A percentile compares a stretch with the other conserved stretches of the same genome.
Conservation (phyloP, 306 rosid genomes). For the Echinosophora koreensis region DNA sequence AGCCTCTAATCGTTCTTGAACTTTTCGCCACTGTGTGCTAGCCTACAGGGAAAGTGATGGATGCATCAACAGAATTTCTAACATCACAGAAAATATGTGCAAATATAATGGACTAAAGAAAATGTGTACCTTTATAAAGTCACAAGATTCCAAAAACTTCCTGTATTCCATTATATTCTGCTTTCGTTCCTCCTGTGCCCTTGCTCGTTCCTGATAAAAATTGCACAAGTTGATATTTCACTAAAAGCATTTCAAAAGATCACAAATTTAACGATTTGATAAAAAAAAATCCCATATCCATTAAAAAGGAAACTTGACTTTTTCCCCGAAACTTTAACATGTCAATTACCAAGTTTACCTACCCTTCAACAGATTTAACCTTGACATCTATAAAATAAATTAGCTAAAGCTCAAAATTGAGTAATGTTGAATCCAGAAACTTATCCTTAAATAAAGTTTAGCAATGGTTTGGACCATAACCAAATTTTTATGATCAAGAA, state of each 20-base stretch:
- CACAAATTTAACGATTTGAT: conserved; percentile 15
- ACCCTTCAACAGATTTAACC: conserved; percentile 24
- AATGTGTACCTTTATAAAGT: conserved; percentile 78
- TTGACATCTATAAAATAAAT: conserved; percentile 12
- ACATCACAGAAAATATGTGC: conserved; percentile 35
- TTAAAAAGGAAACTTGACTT: conserved; percentile 26
- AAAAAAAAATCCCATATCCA: not conserved
- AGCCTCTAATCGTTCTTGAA: conserved; percentile 92
- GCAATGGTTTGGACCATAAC: conserved; percentile 24
- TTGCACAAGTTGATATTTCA: conserved; percentile 29
- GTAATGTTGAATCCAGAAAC: conserved; percentile 18
- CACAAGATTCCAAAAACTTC: conserved; percentile 87
- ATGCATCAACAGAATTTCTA: conserved; percentile 45
- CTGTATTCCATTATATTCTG: conserved; percentile 69
- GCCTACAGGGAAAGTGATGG: conserved; percentile 60
- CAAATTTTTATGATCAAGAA: conserved; percentile 24
- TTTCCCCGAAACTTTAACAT: not conserved
- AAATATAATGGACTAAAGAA: conserved; percentile 24
- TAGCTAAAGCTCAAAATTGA: conserved; percentile 15
- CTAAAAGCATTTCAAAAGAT: conserved; percentile 42
- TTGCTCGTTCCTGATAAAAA: conserved; percentile 76
- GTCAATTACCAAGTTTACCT: conserved; percentile 1
- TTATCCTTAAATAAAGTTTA: conserved; percentile 10
- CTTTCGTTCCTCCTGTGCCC: conserved; percentile 78
- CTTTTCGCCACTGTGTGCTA: conserved; percentile 92